These are phyloP conservation scores for Peronospora farinosa DNA, from an alignment of 352 stramenopile genomes.

Conservation along the genomic window DNA sequence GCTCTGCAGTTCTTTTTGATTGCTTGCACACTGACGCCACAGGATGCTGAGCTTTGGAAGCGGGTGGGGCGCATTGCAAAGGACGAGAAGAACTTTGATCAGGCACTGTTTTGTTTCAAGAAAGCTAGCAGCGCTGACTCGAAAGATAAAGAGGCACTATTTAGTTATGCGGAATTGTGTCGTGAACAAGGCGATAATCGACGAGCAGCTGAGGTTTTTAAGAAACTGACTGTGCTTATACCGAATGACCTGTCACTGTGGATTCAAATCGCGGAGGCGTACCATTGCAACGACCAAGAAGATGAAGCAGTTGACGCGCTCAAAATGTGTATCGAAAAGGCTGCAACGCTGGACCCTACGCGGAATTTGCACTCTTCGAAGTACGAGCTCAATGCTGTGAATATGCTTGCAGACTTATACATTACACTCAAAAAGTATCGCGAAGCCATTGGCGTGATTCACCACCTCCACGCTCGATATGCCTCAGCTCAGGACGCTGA, in stretches of 20 bases:
- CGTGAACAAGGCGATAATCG: constrained; percentile 74
- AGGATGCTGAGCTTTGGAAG: constrained; percentile 83
- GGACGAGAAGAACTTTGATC: constrained; percentile 82
- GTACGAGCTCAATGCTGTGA: constrained; percentile 81
- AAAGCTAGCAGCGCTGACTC: constrained; percentile 74
- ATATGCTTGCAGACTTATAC: constrained; percentile 84
- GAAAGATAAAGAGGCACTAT: constrained; percentile 75
- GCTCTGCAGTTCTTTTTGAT: constrained; percentile 85
- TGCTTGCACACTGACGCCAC: constrained; percentile 70
- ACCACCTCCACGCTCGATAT: constrained; percentile 65
- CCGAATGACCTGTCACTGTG: constrained; percentile 75
- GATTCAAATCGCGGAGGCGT: constrained; percentile 85
- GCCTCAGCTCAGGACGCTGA: constrained; percentile 48
- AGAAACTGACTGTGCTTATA: constrained; percentile 64
- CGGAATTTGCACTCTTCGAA: constrained; percentile 60
- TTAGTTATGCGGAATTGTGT: constrained; percentile 76
- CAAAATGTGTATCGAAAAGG: constrained; percentile 80
- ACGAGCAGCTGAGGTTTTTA: constrained; percentile 71
- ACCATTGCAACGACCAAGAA: constrained; percentile 83
- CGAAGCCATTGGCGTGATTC: constrained; percentile 73
- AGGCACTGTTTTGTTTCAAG: constrained; percentile 82
- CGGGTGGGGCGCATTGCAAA: constrained; percentile 79
- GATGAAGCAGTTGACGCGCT: constrained; percentile 79
- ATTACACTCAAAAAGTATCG: constrained; percentile 83
- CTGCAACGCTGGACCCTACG: constrained; percentile 47